These are phyloP conservation scores for grape (Vitis vinifera) DNA, from an alignment of 164 flowering plant genomes.

Conservation along the genomic window ASM3070453v1 NC_081811.1:6979001-6979500, in stretches of 20 bases:
- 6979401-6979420: background rate
- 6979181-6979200: conserved; percentile 1
- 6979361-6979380: background rate
- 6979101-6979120: conserved; percentile 29
- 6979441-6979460: background rate
- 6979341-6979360: background rate
- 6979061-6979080: conserved; percentile 45
- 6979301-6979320: background rate
- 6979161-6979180: conserved; percentile 10
- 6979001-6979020: no score
- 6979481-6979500: background rate
- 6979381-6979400: conserved; percentile 11
- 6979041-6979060: background rate
- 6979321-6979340: background rate
- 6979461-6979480: no score
- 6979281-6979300: background rate
- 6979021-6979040: background rate
- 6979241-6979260: background rate
- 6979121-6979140: conserved; percentile 43
- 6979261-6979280: background rate
- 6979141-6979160: conserved; percentile 28
- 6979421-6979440: background rate
- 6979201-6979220: background rate
- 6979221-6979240: background rate
- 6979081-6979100: conserved; percentile 30